Evolutionary conservation across 2,329 filamentous ascomycete genomes (phyloP), one percentile per base, ranked within the genome.

Genomic region (Microsporum audouinii): DNA sequence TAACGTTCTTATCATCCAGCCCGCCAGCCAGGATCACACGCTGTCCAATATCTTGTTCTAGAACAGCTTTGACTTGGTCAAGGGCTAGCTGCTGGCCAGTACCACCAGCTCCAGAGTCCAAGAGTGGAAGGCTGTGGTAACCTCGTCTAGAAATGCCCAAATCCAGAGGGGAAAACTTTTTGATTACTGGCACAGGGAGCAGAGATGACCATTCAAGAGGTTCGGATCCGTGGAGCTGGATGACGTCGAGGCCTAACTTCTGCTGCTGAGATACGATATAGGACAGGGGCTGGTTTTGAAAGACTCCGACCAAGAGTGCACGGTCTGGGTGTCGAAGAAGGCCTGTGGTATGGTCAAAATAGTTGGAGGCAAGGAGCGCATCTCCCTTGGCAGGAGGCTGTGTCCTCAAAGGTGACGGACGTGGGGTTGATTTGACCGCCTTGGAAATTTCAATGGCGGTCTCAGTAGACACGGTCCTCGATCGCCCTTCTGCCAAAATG

Each of bases 171-270:
- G 85, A 84, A 75, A 97, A 99, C 57, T 87, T 88, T 66, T 85
- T 86, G 65, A 99, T 85, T 3, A 99, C 91, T 0, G 94, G 94
- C 0, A 96, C 91, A 0, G 94, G 91, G 57, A 99, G 90, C n/a
- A 88, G 76, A 53, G 77, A 82, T 1, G 91, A 87, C 91, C 92
- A 99, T 72, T 99, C 94, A 2, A 96, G 69, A 1, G 94, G 92
- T 71, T 99, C 95, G 55, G 87, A 82, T 6, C 94, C 95, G 70
- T 99, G 94, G 1, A 99, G 82, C 71, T 99, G 94, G 5, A 99
- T 89, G 59, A 96, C 77, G 71, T 99, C 94, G 49, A 99, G 82
- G 53, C 82, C 80, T 65, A 96, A 85, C 10, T 85, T 79, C 65
- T 83, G 83, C 68, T 95, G 88, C 71, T 92, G 84, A 64, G 86